Conservation (phyloP, 192 early-diverging fungal genomes). For the Coemansia sp. region DNA sequence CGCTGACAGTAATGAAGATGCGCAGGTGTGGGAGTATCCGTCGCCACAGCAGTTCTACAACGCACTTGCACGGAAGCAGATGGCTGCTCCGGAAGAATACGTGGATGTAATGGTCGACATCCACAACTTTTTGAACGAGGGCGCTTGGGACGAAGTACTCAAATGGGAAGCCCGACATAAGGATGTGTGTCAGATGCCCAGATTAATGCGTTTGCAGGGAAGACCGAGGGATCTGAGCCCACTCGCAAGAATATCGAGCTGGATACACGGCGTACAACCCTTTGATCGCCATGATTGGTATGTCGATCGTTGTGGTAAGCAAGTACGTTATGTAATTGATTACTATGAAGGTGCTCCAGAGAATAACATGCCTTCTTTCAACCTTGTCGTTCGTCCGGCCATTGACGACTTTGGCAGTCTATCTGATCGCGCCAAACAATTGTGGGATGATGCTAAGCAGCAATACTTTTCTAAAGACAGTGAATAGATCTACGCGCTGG, state of each 20-base stretch:
- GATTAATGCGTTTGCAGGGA: slow-evolving; percentile 81
- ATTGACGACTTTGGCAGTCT: slow-evolving; percentile 73
- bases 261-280: slow-evolving; percentile 71
- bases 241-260: slow-evolving; percentile 57
- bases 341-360: slow-evolving; percentile 83
- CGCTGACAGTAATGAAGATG: slow-evolving; percentile 16
- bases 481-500: background rate
- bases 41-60: slow-evolving; percentile 91
- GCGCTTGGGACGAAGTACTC: slow-evolving; percentile 89
- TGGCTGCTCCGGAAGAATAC: slow-evolving; percentile 79
- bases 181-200: slow-evolving; percentile 60
- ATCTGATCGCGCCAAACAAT: slow-evolving; percentile 64
- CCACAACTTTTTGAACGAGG: slow-evolving; percentile 97
- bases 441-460: slow-evolving; percentile 48
- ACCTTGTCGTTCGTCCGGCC: slow-evolving; percentile 92
- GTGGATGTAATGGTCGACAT: slow-evolving; percentile 94
- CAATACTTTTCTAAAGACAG: slow-evolving; percentile 23
- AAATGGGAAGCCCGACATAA: slow-evolving; percentile 76
- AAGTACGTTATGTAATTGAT: slow-evolving; percentile 95
- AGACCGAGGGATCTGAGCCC: slow-evolving; percentile 76
- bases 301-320: slow-evolving; percentile 84
- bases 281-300: slow-evolving; percentile 99
- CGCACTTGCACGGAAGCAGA: slow-evolving; percentile 79
- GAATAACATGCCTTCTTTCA: slow-evolving; percentile 79
- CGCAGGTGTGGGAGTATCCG: slow-evolving; percentile 80